These are phyloP conservation scores for Wickerhamomyces ciferrii DNA, from an alignment of 805 yeast species.

Conservation along the genomic window DNA sequence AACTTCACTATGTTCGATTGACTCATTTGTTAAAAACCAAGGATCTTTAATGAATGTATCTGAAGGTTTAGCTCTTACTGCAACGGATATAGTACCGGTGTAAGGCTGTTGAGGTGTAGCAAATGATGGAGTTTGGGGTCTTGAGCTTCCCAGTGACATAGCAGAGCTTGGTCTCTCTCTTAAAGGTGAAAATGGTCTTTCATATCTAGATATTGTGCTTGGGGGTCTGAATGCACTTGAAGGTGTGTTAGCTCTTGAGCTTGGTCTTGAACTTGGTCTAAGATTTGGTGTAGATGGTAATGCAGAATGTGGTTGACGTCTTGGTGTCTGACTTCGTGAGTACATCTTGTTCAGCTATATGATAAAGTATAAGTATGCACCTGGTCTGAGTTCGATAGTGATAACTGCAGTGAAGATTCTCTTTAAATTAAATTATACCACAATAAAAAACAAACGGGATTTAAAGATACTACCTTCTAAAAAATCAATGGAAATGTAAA, in stretches of 20 bases:
- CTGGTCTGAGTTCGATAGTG: too few species aligned
- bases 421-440: too few species aligned
- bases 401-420: too few species aligned
- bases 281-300: constrained; percentile 17
- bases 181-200: constrained; percentile 16
- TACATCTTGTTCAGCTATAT: constrained; percentile 10
- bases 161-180: constrained; percentile 11
- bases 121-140: constrained; percentile 20
- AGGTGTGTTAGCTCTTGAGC: constrained; percentile 18
- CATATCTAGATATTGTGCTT: constrained; percentile 6
- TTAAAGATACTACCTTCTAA: not conserved
- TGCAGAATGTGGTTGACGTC: constrained; percentile 7
- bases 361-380: too few species aligned
- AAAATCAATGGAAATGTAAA: not conserved
- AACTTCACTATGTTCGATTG: constrained; percentile 50
- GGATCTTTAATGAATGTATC: constrained; percentile 25
- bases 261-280: constrained; percentile 18
- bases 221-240: constrained; percentile 12
- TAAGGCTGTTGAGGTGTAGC: constrained; percentile 28
- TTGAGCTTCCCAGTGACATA: constrained; percentile 8
- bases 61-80: constrained; percentile 72
- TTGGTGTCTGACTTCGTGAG: constrained; percentile 18
- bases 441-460: not conserved
- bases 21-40: constrained; percentile 22
- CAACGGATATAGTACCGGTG: constrained; percentile 69